A percentile compares a stretch with the other conserved stretches of the same genome.
Conservation (phyloP, 2,329 filamentous ascomycete species). For the Byssochlamys sp. region DNA sequence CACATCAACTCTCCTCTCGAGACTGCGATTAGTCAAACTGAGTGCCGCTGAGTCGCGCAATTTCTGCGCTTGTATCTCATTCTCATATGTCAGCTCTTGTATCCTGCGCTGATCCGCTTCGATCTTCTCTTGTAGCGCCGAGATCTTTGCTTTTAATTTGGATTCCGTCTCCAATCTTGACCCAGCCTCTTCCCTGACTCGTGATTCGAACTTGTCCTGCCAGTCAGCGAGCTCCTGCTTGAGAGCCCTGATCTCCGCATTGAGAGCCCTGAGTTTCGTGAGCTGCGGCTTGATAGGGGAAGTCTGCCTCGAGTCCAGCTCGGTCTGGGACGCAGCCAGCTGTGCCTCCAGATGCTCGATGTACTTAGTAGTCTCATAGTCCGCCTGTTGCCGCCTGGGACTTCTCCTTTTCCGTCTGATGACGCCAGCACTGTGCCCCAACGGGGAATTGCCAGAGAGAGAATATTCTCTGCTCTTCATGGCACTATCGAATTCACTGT, state of each 20-base stretch:
- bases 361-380: slow-evolving; percentile 36
- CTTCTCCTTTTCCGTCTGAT: slow-evolving; percentile 15
- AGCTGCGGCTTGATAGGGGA: slow-evolving; percentile 28
- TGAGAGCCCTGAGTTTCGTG: slow-evolving; percentile 25
- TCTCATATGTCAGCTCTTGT: slow-evolving; percentile 22
- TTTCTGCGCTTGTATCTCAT: slow-evolving; percentile 22
- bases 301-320: slow-evolving; percentile 31
- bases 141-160: slow-evolving; percentile 20
- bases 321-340: slow-evolving; percentile 32
- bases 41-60: slow-evolving; percentile 22
- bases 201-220: slow-evolving; percentile 24
- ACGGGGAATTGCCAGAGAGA: background rate
- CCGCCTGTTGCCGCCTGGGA: slow-evolving; percentile 13
- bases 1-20: slow-evolving; percentile 27
- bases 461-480: slow-evolving; percentile 4
- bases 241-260: slow-evolving; percentile 22
- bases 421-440: background rate
- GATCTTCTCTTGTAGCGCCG: slow-evolving; percentile 21
- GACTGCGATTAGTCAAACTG: slow-evolving; percentile 22
- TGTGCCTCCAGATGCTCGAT: slow-evolving; percentile 43
- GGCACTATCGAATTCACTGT: slow-evolving; percentile 1
- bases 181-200: slow-evolving; percentile 22
- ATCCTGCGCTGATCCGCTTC: slow-evolving; percentile 21
- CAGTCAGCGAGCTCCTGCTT: slow-evolving; percentile 21
- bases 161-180: slow-evolving; percentile 19